These are phyloP conservation scores for Tylopilus plumbeoviolaceoides DNA, from an alignment of 768 basidiomycete species.

Conservation along the genomic window DNA sequence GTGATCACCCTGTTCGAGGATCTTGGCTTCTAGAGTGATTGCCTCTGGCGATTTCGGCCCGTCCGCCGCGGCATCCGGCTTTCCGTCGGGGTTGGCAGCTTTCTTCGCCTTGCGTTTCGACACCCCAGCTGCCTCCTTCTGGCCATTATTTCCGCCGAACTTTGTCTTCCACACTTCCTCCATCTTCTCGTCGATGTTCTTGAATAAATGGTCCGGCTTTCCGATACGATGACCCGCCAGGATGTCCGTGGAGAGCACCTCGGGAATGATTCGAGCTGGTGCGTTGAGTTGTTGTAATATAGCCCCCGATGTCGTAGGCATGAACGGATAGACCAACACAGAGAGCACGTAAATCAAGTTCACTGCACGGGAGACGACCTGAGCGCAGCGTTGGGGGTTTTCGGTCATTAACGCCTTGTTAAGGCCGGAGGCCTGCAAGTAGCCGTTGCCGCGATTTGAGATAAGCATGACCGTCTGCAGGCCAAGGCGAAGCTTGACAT, in stretches of 20 bases:
- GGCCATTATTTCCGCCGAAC: conserved; percentile 64
- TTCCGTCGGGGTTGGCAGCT: conserved; percentile 44
- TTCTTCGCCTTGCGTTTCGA: conserved; percentile 55
- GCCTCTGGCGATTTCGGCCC: conserved; percentile 72
- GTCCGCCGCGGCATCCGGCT: conserved; percentile 36
- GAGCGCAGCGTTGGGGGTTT: conserved; percentile 81
- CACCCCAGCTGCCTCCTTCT: conserved; percentile 41
- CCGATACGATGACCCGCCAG: conserved; percentile 84
- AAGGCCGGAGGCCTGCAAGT: conserved; percentile 89
- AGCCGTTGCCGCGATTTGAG: conserved; percentile 85
- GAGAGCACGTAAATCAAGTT: conserved; percentile 92
- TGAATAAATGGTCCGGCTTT: conserved; percentile 86
- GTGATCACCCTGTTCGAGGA: conserved; percentile 69
- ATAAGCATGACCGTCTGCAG: conserved; percentile 87
- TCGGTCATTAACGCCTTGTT: conserved; percentile 84
- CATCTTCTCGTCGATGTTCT: conserved; percentile 89
- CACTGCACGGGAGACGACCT: conserved; percentile 83
- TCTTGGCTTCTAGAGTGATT: conserved; percentile 65
- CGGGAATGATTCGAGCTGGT: conserved; percentile 76
- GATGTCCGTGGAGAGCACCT: conserved; percentile 72
- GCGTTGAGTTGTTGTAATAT: conserved; percentile 89
- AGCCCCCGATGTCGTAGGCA: conserved; percentile 82
- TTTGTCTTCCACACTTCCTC: conserved; percentile 74
- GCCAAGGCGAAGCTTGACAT: conserved; percentile 83
- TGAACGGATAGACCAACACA: conserved; percentile 87